Conservation (phyloP, 768 basidiomycete species). For the Cantharellus anzutake region DNA sequence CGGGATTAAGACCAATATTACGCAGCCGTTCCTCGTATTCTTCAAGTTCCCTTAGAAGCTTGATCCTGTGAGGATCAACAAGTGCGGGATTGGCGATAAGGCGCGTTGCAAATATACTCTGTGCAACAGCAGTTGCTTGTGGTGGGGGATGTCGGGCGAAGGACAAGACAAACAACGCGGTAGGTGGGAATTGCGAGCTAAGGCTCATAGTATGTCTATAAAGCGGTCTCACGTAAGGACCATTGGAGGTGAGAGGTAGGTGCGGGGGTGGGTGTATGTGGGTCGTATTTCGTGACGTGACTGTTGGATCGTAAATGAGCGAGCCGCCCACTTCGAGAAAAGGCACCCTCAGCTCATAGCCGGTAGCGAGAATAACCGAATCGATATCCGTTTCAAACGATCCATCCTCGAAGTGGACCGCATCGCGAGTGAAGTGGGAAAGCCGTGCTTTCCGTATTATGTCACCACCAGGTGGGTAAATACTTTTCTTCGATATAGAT, state of each 20-base stretch:
- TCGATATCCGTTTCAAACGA: constrained; percentile 24
- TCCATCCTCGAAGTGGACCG: constrained; percentile 31
- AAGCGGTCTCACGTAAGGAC: constrained; percentile 35
- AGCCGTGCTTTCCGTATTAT: constrained; percentile 23
- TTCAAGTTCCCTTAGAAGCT: constrained; percentile 24
- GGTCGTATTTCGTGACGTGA: not conserved
- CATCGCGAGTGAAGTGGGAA: constrained; percentile 27
- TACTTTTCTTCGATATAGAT: not conserved
- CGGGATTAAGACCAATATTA: constrained; percentile 29
- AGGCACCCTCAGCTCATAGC: constrained; percentile 34
- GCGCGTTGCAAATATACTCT: constrained; percentile 29
- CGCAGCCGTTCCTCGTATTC: constrained; percentile 23
- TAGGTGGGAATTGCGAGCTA: constrained; percentile 26
- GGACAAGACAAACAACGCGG: constrained; percentile 32
- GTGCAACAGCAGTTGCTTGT: constrained; percentile 32
- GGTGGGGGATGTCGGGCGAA: constrained; percentile 34
- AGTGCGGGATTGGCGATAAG: constrained; percentile 25
- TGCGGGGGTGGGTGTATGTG: not conserved
- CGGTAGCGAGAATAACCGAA: constrained; percentile 32
- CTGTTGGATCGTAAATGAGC: not conserved
- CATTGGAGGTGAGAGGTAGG: constrained; percentile 26
- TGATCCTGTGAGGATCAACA: constrained; percentile 23
- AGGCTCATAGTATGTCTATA: constrained; percentile 35
- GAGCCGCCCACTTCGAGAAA: constrained; percentile 21
- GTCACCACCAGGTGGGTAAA: not conserved